Evolutionary conservation across 257 asterid genomes (phyloP).

Genomic region (Ehretia macrophylla): DNA sequence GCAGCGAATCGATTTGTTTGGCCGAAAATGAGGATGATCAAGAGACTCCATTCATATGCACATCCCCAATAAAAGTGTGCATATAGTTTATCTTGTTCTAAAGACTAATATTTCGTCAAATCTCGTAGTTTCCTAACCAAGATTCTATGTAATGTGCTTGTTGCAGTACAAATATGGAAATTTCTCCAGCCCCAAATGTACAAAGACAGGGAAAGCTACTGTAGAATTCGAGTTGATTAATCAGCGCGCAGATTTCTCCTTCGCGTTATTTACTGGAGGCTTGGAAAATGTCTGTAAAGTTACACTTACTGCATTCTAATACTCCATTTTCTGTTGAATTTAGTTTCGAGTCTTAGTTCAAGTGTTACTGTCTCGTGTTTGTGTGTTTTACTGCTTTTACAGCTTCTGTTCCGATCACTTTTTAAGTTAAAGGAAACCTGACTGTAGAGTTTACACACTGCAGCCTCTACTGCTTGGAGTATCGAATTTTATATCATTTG

Average conservation of each 20-base stretch:
- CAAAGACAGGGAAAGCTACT: conserved; percentile 27
- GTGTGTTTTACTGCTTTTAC: too few relatives aligned
- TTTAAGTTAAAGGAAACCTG: too few relatives aligned
- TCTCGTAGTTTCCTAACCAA: background rate
- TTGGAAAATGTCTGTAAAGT: conserved; percentile 37
- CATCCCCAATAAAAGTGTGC: conserved; percentile 53
- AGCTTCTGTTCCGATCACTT: too few relatives aligned
- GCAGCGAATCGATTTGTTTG: conserved; percentile 38
- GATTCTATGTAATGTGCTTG: background rate
- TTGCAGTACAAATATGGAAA: conserved; percentile 48
- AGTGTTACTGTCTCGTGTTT: too few relatives aligned
- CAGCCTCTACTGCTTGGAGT: conserved; percentile 68
- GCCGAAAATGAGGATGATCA: conserved; percentile 9
- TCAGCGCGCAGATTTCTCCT: conserved; percentile 68
- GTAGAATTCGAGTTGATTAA: conserved; percentile 47
- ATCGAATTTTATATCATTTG: conserved; percentile 63
- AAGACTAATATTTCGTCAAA: background rate
- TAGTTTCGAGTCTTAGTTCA: background rate
- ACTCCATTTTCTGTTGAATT: background rate
- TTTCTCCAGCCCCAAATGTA: conserved; percentile 30
- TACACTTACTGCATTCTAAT: background rate
- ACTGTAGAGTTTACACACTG: too few relatives aligned
- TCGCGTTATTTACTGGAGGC: conserved; percentile 75
- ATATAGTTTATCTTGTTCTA: too few relatives aligned
- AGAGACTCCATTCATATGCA: conserved; percentile 42